Conservation (phyloP, 805 yeast genomes). For the Diddensiella transvaalensis region DNA sequence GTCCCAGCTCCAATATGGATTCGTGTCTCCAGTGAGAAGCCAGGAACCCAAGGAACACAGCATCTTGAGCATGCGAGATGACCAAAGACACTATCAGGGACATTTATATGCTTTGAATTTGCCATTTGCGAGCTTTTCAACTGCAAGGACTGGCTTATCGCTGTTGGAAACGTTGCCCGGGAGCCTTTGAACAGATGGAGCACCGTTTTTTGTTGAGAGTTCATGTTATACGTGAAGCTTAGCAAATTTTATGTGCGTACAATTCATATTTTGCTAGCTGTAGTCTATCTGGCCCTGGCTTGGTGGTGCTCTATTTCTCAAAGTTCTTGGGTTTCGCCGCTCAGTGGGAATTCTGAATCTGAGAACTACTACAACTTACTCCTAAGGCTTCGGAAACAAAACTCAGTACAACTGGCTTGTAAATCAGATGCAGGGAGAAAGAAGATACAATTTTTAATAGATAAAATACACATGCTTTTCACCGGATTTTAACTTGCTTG, state of each 20-base stretch:
- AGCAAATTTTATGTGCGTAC: too few relatives aligned
- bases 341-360: background rate
- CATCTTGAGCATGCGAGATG: slow-evolving; percentile 9
- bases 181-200: slow-evolving; percentile 9
- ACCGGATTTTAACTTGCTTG: too few relatives aligned
- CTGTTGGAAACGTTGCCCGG: background rate
- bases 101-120: background rate
- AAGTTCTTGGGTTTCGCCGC: background rate
- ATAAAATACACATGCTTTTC: too few relatives aligned
- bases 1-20: background rate
- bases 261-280: too few relatives aligned
- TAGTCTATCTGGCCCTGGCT: too few relatives aligned
- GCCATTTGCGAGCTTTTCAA: slow-evolving; percentile 2
- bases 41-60: slow-evolving; percentile 11
- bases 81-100: slow-evolving; percentile 3
- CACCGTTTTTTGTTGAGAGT: background rate
- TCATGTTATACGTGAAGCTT: too few relatives aligned
- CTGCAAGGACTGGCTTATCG: slow-evolving; percentile 6
- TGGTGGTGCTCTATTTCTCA: background rate
- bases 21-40: slow-evolving; percentile 2
- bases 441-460: too few relatives aligned
- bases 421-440: too few relatives aligned
- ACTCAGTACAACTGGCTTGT: too few relatives aligned
- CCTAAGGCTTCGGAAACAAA: too few relatives aligned
- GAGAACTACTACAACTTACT: too few relatives aligned